Conservation (phyloP, 352 stramenopile genomes). For the Globisporangium lucens region DNA sequence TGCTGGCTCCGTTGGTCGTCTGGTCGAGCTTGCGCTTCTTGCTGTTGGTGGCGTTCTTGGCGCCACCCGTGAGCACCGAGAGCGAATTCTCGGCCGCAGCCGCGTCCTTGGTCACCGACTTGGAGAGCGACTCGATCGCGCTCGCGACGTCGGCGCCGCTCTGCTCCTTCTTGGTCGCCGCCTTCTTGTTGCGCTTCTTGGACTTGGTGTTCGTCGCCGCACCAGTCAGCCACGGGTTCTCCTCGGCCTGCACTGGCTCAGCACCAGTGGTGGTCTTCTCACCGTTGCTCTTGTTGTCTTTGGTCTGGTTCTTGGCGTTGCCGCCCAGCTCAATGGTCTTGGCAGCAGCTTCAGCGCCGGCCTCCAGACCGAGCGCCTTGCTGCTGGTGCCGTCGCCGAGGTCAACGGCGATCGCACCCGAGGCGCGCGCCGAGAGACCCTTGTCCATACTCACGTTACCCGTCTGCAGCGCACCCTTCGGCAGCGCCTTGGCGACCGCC, state of each 20-base stretch:
- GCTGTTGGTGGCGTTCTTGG: constrained; percentile 26
- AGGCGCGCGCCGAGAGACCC: constrained; percentile 59
- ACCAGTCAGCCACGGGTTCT: constrained; percentile 70
- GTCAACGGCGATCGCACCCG: constrained; percentile 63
- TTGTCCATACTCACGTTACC: constrained; percentile 71
- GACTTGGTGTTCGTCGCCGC: constrained; percentile 36
- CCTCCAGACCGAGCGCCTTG: constrained; percentile 19
- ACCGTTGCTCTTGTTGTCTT: not conserved
- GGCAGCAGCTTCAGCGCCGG: constrained; percentile 21
- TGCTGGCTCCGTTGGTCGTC: not conserved
- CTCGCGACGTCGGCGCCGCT: constrained; percentile 38
- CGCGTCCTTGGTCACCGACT: constrained; percentile 36
- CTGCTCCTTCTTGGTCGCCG: constrained; percentile 34
- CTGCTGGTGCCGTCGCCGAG: constrained; percentile 41
- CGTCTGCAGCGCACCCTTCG: constrained; percentile 53
- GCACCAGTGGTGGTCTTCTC: constrained; percentile 2
- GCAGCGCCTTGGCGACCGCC: constrained; percentile 48
- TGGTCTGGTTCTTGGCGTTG: constrained; percentile 11
- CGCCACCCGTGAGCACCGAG: constrained; percentile 26
- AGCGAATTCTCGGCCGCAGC: constrained; percentile 21
- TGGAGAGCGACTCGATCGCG: constrained; percentile 59
- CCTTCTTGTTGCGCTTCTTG: constrained; percentile 67
- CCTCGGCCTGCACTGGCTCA: constrained; percentile 31
- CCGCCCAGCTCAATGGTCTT: constrained; percentile 35
- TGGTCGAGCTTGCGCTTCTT: constrained; percentile 41